phyloP scores from a whole-genome alignment of 495 filamentous ascomycete genomes.

The Collariella sp. region DNA sequence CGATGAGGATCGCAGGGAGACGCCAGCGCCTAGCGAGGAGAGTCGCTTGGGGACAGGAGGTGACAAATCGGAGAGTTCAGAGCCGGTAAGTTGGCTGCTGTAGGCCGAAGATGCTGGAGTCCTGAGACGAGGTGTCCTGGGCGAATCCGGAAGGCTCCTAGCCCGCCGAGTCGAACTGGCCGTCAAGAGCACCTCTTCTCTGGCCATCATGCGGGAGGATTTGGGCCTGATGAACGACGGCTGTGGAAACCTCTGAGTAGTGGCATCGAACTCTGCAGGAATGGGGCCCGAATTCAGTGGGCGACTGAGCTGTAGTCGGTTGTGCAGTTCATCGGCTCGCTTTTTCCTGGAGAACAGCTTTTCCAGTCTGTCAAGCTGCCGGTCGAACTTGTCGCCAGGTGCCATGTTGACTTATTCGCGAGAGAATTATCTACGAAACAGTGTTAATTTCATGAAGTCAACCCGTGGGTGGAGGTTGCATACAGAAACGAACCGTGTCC shows the following conservation, averaged over 20 bases:
- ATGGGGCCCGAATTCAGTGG: no score
- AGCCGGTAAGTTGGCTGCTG: neutral
- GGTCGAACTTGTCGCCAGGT: constrained; percentile 21
- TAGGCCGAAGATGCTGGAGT: neutral
- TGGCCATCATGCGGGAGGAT: constrained; percentile 38
- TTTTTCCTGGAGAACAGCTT: constrained; percentile 26
- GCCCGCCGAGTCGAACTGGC: constrained; percentile 23
- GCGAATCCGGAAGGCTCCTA: constrained; percentile 33
- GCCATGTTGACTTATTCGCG: constrained; percentile 13
- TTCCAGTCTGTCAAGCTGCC: constrained; percentile 23
- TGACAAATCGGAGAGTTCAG: neutral
- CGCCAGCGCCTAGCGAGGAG: constrained; percentile 7
- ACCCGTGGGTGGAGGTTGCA: no score
- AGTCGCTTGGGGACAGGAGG: constrained; percentile 16
- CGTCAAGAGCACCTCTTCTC: constrained; percentile 28
- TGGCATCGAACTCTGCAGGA: neutral
- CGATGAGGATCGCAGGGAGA: neutral
- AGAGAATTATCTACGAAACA: neutral
- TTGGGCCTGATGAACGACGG: constrained; percentile 42
- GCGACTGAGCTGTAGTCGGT: neutral
- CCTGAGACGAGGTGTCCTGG: constrained; percentile 8
- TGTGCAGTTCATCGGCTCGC: neutral
- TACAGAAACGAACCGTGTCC: no score
- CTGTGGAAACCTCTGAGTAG: constrained; percentile 30
- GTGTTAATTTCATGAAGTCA: neutral